phyloP scores from a whole-genome alignment of 352 stramenopile genomes.

The Pythium aphanidermatum region DNA sequence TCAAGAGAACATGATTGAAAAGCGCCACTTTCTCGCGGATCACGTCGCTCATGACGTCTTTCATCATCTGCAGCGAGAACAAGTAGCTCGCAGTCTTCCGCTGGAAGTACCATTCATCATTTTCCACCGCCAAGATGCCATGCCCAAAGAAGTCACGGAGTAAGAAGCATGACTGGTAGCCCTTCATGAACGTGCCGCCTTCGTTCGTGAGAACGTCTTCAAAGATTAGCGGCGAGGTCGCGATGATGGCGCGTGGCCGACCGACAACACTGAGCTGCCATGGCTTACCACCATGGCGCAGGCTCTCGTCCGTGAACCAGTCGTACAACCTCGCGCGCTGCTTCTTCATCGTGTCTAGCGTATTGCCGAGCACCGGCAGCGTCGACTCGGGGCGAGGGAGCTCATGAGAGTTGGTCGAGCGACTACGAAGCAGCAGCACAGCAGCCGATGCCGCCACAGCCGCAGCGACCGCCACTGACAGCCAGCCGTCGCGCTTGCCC shows the following conservation, averaged over 20 bases:
- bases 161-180: slow-evolving; percentile 21
- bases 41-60: slow-evolving; percentile 26
- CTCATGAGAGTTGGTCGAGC: not conserved
- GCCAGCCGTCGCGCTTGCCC: not conserved
- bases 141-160: slow-evolving; percentile 41
- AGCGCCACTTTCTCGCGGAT: slow-evolving; percentile 18
- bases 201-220: slow-evolving; percentile 47
- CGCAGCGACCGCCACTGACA: not conserved
- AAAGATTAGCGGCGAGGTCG: slow-evolving; percentile 26
- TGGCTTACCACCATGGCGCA: slow-evolving; percentile 16
- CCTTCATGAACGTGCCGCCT: slow-evolving; percentile 45
- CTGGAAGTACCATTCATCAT: slow-evolving; percentile 52
- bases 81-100: slow-evolving; percentile 83
- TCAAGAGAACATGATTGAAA: slow-evolving; percentile 6
- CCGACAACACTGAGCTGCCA: slow-evolving; percentile 31
- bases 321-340: slow-evolving; percentile 39
- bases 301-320: slow-evolving; percentile 42
- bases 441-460: not conserved
- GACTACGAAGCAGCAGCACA: not conserved
- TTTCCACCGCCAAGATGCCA: slow-evolving; percentile 63
- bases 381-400: slow-evolving; percentile 18
- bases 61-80: slow-evolving; percentile 55
- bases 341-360: slow-evolving; percentile 38
- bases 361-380: slow-evolving; percentile 40
- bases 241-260: slow-evolving; percentile 24